Evolutionary conservation across 805 yeast genomes (phyloP), one percentile per base, ranked within the genome.

Genomic region (Kodamaea kaohsiungensis): DNA sequence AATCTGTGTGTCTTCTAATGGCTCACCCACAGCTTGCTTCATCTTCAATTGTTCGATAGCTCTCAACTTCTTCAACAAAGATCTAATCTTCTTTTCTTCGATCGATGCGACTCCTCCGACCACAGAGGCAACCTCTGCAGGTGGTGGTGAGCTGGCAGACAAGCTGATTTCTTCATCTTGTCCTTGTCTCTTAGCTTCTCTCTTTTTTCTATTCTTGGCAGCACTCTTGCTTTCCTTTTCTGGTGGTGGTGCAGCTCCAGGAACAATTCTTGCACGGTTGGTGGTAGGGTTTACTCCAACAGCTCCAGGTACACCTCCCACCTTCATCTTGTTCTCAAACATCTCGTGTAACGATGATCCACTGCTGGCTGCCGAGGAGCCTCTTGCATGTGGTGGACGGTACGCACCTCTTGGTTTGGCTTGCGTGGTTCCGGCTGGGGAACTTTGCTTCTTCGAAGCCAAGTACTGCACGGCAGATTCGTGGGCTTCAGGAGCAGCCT

Each of bases 361-460:
- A 16, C 51, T 35, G 53, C 84, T 78, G 40, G 79, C 68, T 3
- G 74, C 64, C 2, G 72, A 54, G 15, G 56, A 49, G 52, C 67
- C 78, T 69, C 96, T 82, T 9, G 98, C 97, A 70, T 91, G 97
- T 1, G 99, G 99, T 19, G 99, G 99, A 69, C 96, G 84, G 70
- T 95, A 95, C 43, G 98, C 98, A 52, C 97, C 97, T 33, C 83
- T 80, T 52, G 92, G 86, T 66, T 86, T 87, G 52, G 80, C 68
- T 9, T 13, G 46, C 39, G 42, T 46, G 16, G 76, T 69, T 15
- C 70, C 66, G 6, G 71, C 66, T 8, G 72, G 64, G 40, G 67
- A 62, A 43, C 64, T 63, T 15, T 71, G 70, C 48, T 71, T 71
- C 55, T 67, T 71, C 61, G 78, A 78, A 37, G 76, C 76, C 59